phyloP scores from a whole-genome alignment of 129 eudicot genomes.

The Helianthus annuus region DNA sequence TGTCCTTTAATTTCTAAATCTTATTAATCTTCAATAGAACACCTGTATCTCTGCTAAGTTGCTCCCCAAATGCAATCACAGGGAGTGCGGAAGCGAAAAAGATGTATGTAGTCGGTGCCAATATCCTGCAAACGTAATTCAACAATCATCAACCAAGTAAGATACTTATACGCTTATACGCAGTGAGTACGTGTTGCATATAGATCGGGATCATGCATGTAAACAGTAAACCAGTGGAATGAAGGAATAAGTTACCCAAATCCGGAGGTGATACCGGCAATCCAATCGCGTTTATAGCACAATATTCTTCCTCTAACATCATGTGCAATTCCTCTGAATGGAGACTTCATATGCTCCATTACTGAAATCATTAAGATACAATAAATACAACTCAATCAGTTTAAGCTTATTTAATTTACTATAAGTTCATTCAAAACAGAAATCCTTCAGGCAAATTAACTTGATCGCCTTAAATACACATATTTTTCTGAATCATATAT shows the following conservation, averaged over 20 bases:
- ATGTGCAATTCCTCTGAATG: constrained; percentile 47
- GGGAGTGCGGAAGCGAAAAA: constrained; percentile 61
- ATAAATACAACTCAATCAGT: not conserved
- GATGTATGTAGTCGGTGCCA: constrained; percentile 56
- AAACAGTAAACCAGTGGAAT: not conserved
- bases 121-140: constrained; percentile 31
- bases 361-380: constrained; percentile 11
- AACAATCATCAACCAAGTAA: not conserved
- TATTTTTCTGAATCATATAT: not conserved
- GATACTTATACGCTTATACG: not conserved
- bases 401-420: not conserved
- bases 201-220: not conserved
- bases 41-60: constrained; percentile 57
- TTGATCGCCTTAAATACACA: too few relatives aligned
- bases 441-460: too few relatives aligned
- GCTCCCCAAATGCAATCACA: constrained; percentile 58
- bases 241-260: constrained; percentile 39
- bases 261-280: constrained; percentile 52
- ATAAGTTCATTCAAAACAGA: too few relatives aligned
- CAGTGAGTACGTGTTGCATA: not conserved
- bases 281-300: constrained; percentile 69
- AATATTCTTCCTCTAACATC: constrained; percentile 53
- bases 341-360: constrained; percentile 50
- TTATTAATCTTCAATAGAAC: not conserved
- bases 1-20: not conserved